Evolutionary conservation across 768 basidiomycete species (phyloP), one percentile per base, ranked within the genome.

Genomic region (Lentinula lateritia): DNA sequence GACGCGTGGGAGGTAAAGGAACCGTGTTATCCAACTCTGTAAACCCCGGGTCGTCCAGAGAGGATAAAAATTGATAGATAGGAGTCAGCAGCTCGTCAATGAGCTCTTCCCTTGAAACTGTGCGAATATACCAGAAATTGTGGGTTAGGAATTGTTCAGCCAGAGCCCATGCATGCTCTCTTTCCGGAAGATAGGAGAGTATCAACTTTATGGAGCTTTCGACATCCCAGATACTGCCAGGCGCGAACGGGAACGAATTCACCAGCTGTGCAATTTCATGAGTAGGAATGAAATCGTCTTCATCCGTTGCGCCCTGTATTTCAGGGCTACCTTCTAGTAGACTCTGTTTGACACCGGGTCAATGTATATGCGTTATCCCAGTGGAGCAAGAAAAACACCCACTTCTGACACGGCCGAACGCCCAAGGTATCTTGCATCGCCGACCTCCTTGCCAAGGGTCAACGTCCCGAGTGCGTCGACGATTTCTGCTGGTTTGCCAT

Each of bases 111-210:
- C 16, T 41, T 7, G 55, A 42, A 41, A 56, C 41, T 2, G 32
- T 41, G 12, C 4, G 32, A 12, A 43, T 28, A 23, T 43, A 41
- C 23, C 46, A 48, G 6, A 81, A 5, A 76, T 68, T 3, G 70
- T 67, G 20, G 76, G 73, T 75, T 61, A 81, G 60, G 62, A 76
- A 83, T 10, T 75, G 73, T 59, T 83, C 79, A 46, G 74, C 76
- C n/a, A 83, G 75, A 42, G 73, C 65, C 56, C 72, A 72, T 7
- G 81, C 81, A 35, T 73, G 75, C 6, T 73, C 70, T 57, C 72
- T 71, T 18, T 68, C 62, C 10, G 74, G 74, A 18, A 75, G 70
- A 59, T 68, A 66, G 20, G 65, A 55, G 38, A 70, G 65, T 20
- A 75, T 53, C 3, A 64, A 62, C 5, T 67, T 62, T 42, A 71